A percentile compares a stretch with the other conserved stretches of the same genome.
phyloP scores from a whole-genome alignment of 2,329 filamentous ascomycete genomes.

The Colletotrichum sublineola region DNA sequence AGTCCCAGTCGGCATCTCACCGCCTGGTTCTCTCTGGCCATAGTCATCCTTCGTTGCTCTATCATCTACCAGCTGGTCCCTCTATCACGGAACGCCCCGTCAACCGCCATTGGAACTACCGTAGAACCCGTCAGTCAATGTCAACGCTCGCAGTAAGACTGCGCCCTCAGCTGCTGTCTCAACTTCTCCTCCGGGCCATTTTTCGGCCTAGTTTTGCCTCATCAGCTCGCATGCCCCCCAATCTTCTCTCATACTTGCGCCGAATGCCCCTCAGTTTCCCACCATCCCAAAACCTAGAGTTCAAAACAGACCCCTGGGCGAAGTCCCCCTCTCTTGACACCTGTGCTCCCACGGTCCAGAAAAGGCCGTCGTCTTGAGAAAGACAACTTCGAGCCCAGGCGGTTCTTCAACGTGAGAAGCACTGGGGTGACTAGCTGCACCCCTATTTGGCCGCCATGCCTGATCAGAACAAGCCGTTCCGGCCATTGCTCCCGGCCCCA shows the following conservation, averaged over 20 bases:
- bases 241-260: background rate
- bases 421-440: conserved; percentile 6
- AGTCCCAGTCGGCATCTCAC: conserved; percentile 5
- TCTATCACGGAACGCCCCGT: conserved; percentile 15
- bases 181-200: background rate
- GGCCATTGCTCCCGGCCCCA: conserved; percentile 34
- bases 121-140: conserved; percentile 22
- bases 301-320: background rate
- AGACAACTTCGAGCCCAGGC: background rate
- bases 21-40: background rate
- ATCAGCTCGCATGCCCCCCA: conserved; percentile 26
- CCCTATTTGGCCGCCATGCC: conserved; percentile 15
- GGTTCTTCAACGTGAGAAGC: background rate
- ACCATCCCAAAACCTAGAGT: conserved; percentile 17
- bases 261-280: conserved; percentile 32
- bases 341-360: background rate
- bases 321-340: conserved; percentile 10
- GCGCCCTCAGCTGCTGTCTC: background rate
- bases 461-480: conserved; percentile 21
- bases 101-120: background rate
- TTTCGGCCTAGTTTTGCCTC: conserved; percentile 13
- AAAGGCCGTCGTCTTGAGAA: background rate
- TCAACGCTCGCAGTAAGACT: background rate
- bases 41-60: background rate
- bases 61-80: conserved; percentile 4